These are phyloP conservation scores for Naematelia aurantialba DNA, from an alignment of 768 basidiomycete genomes.

Conservation along the genomic window DNA sequence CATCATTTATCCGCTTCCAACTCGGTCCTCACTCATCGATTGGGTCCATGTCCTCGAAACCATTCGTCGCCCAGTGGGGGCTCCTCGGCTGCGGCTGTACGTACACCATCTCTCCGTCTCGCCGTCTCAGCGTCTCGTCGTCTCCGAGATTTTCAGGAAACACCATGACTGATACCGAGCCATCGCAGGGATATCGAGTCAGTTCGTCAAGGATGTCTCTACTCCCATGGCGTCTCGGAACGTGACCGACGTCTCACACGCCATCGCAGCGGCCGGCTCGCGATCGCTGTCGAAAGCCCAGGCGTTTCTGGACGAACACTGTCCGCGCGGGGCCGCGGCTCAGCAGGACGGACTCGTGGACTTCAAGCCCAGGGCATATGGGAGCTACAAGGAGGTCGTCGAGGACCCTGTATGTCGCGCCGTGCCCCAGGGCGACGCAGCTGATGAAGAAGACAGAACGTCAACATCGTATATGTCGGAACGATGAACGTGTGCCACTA, in stretches of 20 bases:
- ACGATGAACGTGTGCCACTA: constrained; percentile 49
- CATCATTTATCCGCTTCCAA: not conserved
- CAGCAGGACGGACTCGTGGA: constrained; percentile 30
- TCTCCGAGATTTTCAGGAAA: too few species aligned
- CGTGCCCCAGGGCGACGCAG: too few species aligned
- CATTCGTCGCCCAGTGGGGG: constrained; percentile 39
- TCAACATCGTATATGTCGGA: constrained; percentile 49
- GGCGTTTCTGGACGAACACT: constrained; percentile 35
- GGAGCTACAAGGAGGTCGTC: constrained; percentile 43
- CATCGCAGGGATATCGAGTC: constrained; percentile 42
- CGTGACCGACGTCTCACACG: constrained; percentile 40
- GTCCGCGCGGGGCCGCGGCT: constrained; percentile 33
- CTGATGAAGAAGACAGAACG: constrained; percentile 25
- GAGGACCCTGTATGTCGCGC: constrained; percentile 24
- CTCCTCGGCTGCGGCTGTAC: constrained; percentile 38
- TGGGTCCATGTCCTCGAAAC: constrained; percentile 11
- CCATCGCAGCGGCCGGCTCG: constrained; percentile 44
- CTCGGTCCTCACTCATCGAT: too few species aligned
- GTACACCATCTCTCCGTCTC: not conserved
- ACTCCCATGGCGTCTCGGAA: constrained; percentile 24
- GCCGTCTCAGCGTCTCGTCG: not conserved
- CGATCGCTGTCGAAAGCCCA: constrained; percentile 36
- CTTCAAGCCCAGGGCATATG: constrained; percentile 31
- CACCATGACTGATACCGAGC: too few species aligned
- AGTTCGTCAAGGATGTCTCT: constrained; percentile 38